A percentile compares a stretch with the other conserved stretches of the same genome.
Evolutionary conservation across 164 flowering plant species (phyloP).

Genomic region (Magnolia kwangsiensis): DNA sequence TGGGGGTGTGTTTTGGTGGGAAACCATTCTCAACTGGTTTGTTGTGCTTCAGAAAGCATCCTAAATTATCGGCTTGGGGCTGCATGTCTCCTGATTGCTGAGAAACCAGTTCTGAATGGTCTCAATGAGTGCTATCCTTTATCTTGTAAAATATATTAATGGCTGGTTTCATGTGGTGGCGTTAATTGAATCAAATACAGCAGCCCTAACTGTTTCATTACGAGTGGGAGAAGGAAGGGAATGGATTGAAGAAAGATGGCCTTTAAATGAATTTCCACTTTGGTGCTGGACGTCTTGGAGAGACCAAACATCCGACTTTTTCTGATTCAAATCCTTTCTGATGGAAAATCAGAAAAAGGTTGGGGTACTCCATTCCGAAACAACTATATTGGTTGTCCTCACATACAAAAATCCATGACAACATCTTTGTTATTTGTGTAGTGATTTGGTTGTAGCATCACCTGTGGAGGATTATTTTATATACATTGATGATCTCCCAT

Average conservation of each 20-base stretch:
- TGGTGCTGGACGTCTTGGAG: neutral
- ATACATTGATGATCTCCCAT: constrained; percentile 79
- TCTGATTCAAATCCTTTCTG: neutral
- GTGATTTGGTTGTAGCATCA: constrained; percentile 93
- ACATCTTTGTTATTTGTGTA: constrained; percentile 16
- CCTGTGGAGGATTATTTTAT: constrained; percentile 96
- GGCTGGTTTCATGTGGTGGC: neutral
- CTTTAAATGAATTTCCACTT: neutral
- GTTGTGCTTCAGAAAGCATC: neutral
- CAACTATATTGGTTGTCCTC: neutral
- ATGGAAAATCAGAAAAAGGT: neutral
- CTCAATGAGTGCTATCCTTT: neutral
- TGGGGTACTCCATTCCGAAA: neutral
- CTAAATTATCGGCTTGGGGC: neutral
- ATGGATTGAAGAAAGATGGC: too few relatives aligned
- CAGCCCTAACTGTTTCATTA: too few relatives aligned
- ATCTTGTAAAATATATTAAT: neutral
- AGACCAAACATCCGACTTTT: neutral
- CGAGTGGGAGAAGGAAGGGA: too few relatives aligned
- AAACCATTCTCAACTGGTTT: neutral
- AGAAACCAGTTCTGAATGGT: neutral
- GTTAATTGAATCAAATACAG: too few relatives aligned
- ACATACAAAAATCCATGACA: neutral
- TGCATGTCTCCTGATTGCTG: neutral
- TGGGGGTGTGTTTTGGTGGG: neutral